These are phyloP conservation scores for Huntiella omanensis DNA, from an alignment of 2,329 filamentous ascomycete species.

Conservation along the genomic window DNA sequence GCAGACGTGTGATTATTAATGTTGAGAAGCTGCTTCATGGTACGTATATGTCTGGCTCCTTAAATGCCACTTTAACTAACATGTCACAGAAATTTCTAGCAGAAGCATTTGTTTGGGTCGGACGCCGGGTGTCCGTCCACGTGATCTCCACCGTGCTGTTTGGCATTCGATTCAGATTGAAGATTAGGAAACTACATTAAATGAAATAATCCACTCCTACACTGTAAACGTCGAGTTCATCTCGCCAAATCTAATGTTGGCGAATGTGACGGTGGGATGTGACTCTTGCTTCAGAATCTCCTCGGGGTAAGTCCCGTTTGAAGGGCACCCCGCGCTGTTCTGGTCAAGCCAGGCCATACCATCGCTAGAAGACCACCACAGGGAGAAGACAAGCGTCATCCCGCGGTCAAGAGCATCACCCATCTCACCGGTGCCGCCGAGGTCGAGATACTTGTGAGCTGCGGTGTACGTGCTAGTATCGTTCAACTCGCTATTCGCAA, in stretches of 20 bases:
- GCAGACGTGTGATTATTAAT: conserved; percentile 19
- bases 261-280: conserved; percentile 24
- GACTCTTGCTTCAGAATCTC: conserved; percentile 13
- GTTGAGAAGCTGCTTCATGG: conserved; percentile 19
- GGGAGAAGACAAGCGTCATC: conserved; percentile 45
- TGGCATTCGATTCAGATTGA: conserved; percentile 12
- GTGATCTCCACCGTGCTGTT: conserved; percentile 20
- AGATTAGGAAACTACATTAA: background rate
- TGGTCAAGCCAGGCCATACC: conserved; percentile 63
- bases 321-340: conserved; percentile 24
- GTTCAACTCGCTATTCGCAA: no score
- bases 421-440: conserved; percentile 38
- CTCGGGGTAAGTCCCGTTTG: conserved; percentile 15
- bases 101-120: conserved; percentile 22
- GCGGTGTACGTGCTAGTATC: background rate
- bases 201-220: background rate
- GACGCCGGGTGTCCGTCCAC: conserved; percentile 21
- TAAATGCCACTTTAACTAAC: background rate
- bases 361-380: conserved; percentile 35
- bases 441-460: conserved; percentile 24
- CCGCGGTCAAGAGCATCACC: conserved; percentile 32
- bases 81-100: conserved; percentile 18
- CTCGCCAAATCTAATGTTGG: conserved; percentile 30
- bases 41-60: conserved; percentile 13
- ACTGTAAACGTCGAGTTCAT: conserved; percentile 24